Evolutionary conservation across 1,284 basidiomycete genomes (phyloP), one percentile per base, ranked within the genome.

Genomic region (Irpex rosettiformis): DNA sequence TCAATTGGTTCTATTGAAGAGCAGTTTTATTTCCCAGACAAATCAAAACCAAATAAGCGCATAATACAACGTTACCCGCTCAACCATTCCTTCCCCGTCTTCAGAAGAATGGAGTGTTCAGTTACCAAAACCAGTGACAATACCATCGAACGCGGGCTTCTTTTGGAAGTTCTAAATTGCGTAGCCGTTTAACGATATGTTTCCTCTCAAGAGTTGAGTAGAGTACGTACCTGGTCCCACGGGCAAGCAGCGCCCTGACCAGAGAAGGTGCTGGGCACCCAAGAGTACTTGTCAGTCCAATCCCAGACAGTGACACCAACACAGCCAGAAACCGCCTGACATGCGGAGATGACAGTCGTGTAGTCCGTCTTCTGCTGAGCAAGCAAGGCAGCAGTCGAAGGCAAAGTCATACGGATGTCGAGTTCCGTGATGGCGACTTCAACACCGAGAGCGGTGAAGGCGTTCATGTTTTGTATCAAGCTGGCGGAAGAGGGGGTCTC

Each of bases 381-480:
- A 11, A 82, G 70, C 55, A 79, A 66, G 3, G 75, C 78, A 1
- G 69, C 65, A 0, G 81, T 82, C 16, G 71, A 73, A n/a, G 82
- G 82, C 27, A 81, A 73, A 25, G 73, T 73, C 72, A 83, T 82
- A 24, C 80, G 74, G 57, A 79, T 78, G 64, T 84, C 82, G 24
- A 84, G 73, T 67, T 83, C 82, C 1, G 81, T 83, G 63, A 83
- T 75, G 13, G 81, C 81, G 30, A 83, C 75, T 58, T 83, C 81
- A 56, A 84, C 72, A 30, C 83, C 80, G 28, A 83, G 75, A 22
- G 72, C 75, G 11, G 77, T 73, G 69, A 84, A 77, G 33, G 72
- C 68, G 55, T 77, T 66, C 64, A 83, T 72, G 62, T 79, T 79
- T 16, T 73, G 66, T 37, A 68, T 65, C 52, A 82, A 67, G 3